A percentile compares a stretch with the other conserved stretches of the same genome.
Evolutionary conservation across 768 basidiomycete genomes (phyloP).

Genomic region (Calocybe gangraenosa): DNA sequence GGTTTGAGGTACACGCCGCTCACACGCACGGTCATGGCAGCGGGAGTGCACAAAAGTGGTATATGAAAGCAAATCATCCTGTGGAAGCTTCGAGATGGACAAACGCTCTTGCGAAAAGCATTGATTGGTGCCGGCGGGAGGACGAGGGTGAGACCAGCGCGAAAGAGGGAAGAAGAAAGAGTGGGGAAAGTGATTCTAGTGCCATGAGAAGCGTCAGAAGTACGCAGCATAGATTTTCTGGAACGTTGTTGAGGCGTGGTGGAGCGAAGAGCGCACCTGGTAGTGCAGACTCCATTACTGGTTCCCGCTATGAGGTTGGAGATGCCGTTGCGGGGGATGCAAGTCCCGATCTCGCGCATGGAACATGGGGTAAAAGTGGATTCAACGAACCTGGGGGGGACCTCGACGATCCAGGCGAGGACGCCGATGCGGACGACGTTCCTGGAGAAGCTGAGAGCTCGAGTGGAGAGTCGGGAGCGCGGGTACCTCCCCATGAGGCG

Average conservation of each 20-base stretch:
- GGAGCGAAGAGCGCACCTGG: neutral
- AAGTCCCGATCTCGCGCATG: slow-evolving; percentile 17
- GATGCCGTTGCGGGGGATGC: slow-evolving; percentile 3
- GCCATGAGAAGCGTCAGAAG: slow-evolving; percentile 24
- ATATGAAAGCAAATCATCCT: slow-evolving; percentile 80
- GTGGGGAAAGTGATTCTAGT: slow-evolving; percentile 47
- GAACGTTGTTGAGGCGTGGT: neutral
- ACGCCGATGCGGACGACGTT: slow-evolving; percentile 17
- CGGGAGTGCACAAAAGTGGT: slow-evolving; percentile 64
- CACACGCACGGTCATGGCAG: slow-evolving; percentile 40
- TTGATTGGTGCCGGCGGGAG: slow-evolving; percentile 64
- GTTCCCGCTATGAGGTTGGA: slow-evolving; percentile 7
- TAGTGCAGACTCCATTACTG: neutral
- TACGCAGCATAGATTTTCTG: slow-evolving; percentile 10
- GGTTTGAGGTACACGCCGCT: slow-evolving; percentile 78
- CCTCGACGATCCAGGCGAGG: slow-evolving; percentile 20
- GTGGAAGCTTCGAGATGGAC: slow-evolving; percentile 90
- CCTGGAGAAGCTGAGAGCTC: slow-evolving; percentile 35
- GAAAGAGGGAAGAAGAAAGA: slow-evolving; percentile 27
- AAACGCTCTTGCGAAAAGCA: slow-evolving; percentile 65
- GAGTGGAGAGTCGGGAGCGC: slow-evolving; percentile 33
- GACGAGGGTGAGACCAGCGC: slow-evolving; percentile 19
- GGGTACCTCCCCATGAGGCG: slow-evolving; percentile 51
- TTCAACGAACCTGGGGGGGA: slow-evolving; percentile 16
- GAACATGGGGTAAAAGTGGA: slow-evolving; percentile 17